Evolutionary conservation across 2,329 filamentous ascomycete species (phyloP), one percentile per base, ranked within the genome.

Genomic region (Colletotrichum neosansevieriae): DNA sequence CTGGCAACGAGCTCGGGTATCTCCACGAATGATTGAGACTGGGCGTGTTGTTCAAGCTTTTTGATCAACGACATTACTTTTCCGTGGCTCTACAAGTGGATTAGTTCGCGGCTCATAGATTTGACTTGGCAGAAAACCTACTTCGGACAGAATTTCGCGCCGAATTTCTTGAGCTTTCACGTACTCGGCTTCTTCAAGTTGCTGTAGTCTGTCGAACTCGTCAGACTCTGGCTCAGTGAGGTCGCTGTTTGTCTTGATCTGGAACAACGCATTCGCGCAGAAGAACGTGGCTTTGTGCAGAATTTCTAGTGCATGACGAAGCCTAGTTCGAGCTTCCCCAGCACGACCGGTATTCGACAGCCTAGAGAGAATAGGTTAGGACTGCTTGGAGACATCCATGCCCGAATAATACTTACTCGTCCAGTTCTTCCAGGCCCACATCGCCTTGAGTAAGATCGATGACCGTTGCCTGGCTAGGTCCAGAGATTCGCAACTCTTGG

Each of bases 241-340:
- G 1, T 87, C 83, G 50, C 86, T 78, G 63, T 94, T 88, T 0
- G 88, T 87, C 75, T 94, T 96, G 70, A 97, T 92, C 75, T 97
- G 93, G 75, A 90, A 98, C 72, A 91, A 90, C 0, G 90, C 91
- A 72, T 94, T 97, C 13, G 91, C 94, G 29, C 91, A 91, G 75
- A 97, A 97, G 80, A 98, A 98, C 1, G 89, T 85, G 34, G 91
- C 93, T 71, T 91, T 89, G 76, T 98, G 95, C 69, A 95, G 87
- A 49, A 97, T 79, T 75, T 97, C 94, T 17, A 97, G 82, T 2
- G 92, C 90, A 19, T 84, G 85, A 10, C 94, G 90, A 21, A 98
- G 82, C 49, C 89, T 87, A 60, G 90, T 88, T 38, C 90, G 88
- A 57, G 86, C 85, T 42, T 88, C 85, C 56, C 85, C 83, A 24